Conservation (phyloP, 1,284 basidiomycete species). For the Cystobasidium sp. region DNA sequence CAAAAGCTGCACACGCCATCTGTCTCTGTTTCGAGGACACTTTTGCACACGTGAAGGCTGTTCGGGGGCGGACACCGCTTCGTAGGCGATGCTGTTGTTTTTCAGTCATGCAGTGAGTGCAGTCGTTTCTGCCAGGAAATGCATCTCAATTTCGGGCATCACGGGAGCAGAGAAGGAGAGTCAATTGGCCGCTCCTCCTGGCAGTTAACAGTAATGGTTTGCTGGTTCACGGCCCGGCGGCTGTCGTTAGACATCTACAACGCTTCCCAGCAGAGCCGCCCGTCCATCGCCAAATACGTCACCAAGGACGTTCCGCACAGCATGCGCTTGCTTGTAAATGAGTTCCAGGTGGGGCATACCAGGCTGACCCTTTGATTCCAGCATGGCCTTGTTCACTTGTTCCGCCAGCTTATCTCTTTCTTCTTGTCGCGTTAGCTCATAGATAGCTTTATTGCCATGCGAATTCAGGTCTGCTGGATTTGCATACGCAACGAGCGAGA, state of each 20-base stretch:
- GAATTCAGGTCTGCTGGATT: conserved; percentile 64
- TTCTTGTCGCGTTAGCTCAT: conserved; percentile 68
- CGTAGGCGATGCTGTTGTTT: too few relatives aligned
- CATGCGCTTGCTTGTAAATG: conserved; percentile 71
- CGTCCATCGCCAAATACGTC: conserved; percentile 67
- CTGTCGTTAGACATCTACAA: conserved; percentile 54
- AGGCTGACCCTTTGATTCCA: conserved; percentile 76
- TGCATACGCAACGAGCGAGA: conserved; percentile 75
- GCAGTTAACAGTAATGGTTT: neutral
- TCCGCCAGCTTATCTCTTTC: conserved; percentile 65
- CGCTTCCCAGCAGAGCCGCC: conserved; percentile 77
- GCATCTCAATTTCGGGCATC: too few relatives aligned
- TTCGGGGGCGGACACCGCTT: too few relatives aligned
- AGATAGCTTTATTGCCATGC: conserved; percentile 66
- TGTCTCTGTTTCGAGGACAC: too few relatives aligned
- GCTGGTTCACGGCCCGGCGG: neutral
- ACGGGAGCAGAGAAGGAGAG: neutral
- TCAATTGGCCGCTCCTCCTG: neutral
- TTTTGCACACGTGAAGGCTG: too few relatives aligned
- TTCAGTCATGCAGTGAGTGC: too few relatives aligned
- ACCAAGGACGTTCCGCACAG: conserved; percentile 70
- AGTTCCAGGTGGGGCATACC: conserved; percentile 72
- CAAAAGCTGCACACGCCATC: too few relatives aligned
- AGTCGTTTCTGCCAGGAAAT: too few relatives aligned
- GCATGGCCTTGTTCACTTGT: conserved; percentile 76